Evolutionary conservation across 371 early-diverging fungal species (phyloP).

Genomic region (Basidiobolus meristosporus): DNA sequence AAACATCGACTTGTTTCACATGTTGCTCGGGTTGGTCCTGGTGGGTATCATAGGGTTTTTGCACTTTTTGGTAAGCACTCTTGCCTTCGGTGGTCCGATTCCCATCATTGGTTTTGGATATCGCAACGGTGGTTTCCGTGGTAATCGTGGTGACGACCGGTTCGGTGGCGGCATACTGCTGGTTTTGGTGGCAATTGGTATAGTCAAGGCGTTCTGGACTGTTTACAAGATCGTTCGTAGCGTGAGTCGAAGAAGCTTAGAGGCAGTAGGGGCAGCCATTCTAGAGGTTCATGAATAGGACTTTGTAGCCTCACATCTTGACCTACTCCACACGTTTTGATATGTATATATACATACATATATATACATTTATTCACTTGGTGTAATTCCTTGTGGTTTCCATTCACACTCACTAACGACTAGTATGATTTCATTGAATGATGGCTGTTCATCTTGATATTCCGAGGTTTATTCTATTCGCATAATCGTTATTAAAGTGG

Average conservation of each 20-base stretch:
- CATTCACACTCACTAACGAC: too few relatives aligned
- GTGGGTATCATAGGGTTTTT: slow-evolving; percentile 15
- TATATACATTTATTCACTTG: too few relatives aligned
- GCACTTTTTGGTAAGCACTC: slow-evolving; percentile 10
- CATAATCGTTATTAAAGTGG: too few relatives aligned
- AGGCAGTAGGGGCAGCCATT: slow-evolving; percentile 2
- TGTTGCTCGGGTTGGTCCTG: slow-evolving; percentile 13
- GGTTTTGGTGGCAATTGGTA: slow-evolving; percentile 1
- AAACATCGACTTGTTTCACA: slow-evolving; percentile 12
- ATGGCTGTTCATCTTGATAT: too few relatives aligned
- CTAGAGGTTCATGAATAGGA: slow-evolving; percentile 2
- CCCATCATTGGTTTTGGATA: background rate
- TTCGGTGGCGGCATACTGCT: slow-evolving; percentile 7
- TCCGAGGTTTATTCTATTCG: too few relatives aligned
- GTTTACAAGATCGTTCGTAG: slow-evolving; percentile 3
- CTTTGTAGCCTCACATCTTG: too few relatives aligned
- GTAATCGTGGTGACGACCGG: slow-evolving; percentile 10
- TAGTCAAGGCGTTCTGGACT: slow-evolving; percentile 2
- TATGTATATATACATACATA: too few relatives aligned
- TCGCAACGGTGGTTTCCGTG: slow-evolving; percentile 7
- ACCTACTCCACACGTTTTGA: too few relatives aligned
- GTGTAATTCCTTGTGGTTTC: too few relatives aligned
- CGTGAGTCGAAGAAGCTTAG: slow-evolving; percentile 1
- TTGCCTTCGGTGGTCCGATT: slow-evolving; percentile 9
- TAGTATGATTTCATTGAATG: too few relatives aligned